phyloP scores from a whole-genome alignment of 306 rosid species.

The Vigna mungo region DNA sequence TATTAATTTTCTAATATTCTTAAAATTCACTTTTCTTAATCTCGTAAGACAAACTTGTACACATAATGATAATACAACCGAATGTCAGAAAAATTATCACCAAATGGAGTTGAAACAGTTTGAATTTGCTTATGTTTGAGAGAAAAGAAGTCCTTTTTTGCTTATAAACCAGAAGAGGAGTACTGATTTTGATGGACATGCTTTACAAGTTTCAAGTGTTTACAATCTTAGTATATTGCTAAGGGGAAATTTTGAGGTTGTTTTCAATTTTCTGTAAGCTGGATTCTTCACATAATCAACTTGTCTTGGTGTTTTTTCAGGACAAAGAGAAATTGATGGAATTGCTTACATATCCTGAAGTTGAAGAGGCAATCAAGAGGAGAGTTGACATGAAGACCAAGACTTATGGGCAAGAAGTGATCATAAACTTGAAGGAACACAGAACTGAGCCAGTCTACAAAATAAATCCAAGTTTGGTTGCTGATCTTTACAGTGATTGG shows the following conservation, averaged over 20 bases:
- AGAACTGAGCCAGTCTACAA: conserved; percentile 67
- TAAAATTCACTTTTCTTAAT: no score
- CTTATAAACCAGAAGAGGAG: no score
- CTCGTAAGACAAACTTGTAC: no score
- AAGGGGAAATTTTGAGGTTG: neutral
- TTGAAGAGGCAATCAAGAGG: conserved; percentile 73
- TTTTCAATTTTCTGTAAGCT: conserved; percentile 30
- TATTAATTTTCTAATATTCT: no score
- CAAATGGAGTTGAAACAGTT: no score
- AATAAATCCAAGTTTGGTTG: conserved; percentile 79
- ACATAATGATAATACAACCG: no score
- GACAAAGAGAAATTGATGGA: conserved; percentile 79
- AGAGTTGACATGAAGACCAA: conserved; percentile 83
- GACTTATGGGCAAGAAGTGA: conserved; percentile 83
- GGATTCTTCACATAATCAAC: conserved; percentile 22
- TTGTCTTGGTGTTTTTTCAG: conserved; percentile 51
- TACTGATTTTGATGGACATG: conserved; percentile 32
- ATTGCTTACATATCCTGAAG: conserved; percentile 70
- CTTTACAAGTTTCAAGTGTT: conserved; percentile 14
- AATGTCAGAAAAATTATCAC: no score
- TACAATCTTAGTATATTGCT: conserved; percentile 1
- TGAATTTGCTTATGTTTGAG: no score
- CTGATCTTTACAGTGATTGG: conserved; percentile 87
- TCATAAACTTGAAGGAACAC: conserved; percentile 51
- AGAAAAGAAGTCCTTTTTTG: no score